Percentiles rank a stretch among this genome's conserved stretches.
Evolutionary conservation across 2,329 filamentous ascomycete genomes (phyloP).

Genomic region (Colletotrichum lindemuthianum): DNA sequence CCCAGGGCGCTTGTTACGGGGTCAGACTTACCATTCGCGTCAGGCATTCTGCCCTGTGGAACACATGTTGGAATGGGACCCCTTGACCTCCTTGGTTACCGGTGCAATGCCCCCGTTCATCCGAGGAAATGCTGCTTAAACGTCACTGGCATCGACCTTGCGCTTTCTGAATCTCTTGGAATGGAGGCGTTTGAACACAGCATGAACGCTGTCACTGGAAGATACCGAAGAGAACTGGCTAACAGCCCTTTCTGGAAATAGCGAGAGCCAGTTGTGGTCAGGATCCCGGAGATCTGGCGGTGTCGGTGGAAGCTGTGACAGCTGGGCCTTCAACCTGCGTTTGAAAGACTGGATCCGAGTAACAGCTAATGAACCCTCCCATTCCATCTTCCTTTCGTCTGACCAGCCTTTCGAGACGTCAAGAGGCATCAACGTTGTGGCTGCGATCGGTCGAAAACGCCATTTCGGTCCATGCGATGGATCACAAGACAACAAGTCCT

Average conservation of each 20-base stretch:
- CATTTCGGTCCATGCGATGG: neutral
- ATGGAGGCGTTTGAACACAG: neutral
- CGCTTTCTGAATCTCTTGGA: neutral
- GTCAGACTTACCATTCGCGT: conserved; percentile 1
- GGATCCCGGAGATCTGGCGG: neutral
- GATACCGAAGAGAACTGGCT: neutral
- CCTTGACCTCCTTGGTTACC: neutral
- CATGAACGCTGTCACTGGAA: neutral
- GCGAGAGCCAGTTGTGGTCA: neutral
- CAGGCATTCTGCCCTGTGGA: too few relatives aligned
- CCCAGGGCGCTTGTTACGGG: neutral
- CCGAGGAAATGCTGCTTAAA: neutral
- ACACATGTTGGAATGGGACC: too few relatives aligned
- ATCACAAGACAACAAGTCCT: neutral
- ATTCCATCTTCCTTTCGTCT: neutral
- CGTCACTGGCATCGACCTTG: neutral
- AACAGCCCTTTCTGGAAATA: neutral
- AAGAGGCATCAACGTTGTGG: neutral
- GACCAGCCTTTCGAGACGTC: conserved; percentile 1
- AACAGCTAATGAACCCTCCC: conserved; percentile 1
- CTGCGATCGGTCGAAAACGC: neutral
- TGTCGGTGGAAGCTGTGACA: neutral
- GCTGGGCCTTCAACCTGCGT: conserved; percentile 6
- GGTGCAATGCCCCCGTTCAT: neutral
- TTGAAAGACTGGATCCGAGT: conserved; percentile 5